Percentiles rank a stretch among this genome's conserved stretches.
phyloP scores from a whole-genome alignment of 2,329 filamentous ascomycete genomes.

The Aspergillus sp. region DNA sequence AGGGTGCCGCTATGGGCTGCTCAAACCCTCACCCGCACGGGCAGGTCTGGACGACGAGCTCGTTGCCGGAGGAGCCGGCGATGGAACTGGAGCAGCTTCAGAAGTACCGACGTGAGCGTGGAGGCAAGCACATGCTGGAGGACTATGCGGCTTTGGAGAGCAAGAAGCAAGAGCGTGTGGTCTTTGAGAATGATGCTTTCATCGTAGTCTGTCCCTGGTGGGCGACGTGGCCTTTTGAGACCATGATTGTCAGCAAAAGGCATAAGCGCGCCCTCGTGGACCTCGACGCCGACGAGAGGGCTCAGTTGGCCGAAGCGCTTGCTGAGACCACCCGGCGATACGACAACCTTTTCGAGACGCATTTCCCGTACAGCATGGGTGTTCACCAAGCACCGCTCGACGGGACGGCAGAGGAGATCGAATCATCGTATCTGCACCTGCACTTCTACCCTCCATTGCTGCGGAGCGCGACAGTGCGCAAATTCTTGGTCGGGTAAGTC shows the following conservation, averaged over 20 bases:
- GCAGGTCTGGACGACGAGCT: constrained; percentile 91
- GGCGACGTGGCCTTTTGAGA: constrained; percentile 96
- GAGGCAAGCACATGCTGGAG: constrained; percentile 65
- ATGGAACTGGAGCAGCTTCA: constrained; percentile 70
- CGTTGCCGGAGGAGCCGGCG: constrained; percentile 77
- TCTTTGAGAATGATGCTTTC: constrained; percentile 81
- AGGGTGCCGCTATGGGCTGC: constrained; percentile 95
- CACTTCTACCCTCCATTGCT: constrained; percentile 96
- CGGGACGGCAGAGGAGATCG: constrained; percentile 71
- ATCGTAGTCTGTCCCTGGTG: constrained; percentile 92
- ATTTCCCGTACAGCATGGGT: constrained; percentile 94
- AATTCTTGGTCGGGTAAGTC: constrained; percentile 76
- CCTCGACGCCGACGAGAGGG: constrained; percentile 61
- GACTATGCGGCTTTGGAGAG: constrained; percentile 83
- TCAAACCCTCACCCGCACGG: constrained; percentile 97
- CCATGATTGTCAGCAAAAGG: constrained; percentile 75
- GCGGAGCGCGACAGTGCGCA: constrained; percentile 84
- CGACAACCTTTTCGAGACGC: constrained; percentile 94
- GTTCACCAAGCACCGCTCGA: constrained; percentile 89
- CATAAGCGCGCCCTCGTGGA: constrained; percentile 83
- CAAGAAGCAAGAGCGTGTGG: constrained; percentile 71
- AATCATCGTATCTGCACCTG: constrained; percentile 86
- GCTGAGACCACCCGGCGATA: constrained; percentile 85
- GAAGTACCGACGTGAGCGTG: constrained; percentile 66
- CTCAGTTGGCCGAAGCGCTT: constrained; percentile 71